phyloP scores from a whole-genome alignment of 2,329 filamentous ascomycete genomes.

The Paramyrothecium roridum region DNA sequence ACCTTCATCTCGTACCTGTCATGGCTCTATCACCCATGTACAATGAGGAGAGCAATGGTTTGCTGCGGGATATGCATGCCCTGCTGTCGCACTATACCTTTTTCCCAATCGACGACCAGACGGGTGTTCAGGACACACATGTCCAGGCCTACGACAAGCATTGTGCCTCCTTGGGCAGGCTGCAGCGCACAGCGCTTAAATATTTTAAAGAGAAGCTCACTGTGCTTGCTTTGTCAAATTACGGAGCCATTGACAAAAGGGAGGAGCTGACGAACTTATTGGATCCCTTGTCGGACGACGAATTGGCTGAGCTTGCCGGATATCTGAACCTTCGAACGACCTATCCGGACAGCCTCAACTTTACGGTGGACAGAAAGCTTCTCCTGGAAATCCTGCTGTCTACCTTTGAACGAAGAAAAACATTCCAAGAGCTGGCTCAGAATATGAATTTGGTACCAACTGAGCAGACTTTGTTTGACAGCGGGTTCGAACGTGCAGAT shows the following conservation, averaged over 20 bases:
- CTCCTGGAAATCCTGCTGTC: conserved; percentile 71
- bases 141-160: conserved; percentile 77
- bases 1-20: conserved; percentile 77
- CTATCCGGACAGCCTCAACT: conserved; percentile 71
- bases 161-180: conserved; percentile 69
- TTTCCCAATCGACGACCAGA: conserved; percentile 91
- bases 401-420: conserved; percentile 71
- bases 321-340: conserved; percentile 73
- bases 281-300: conserved; percentile 67
- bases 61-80: conserved; percentile 76
- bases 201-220: conserved; percentile 87
- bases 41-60: conserved; percentile 67
- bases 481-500: conserved; percentile 75
- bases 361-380: conserved; percentile 62
- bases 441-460: conserved; percentile 78
- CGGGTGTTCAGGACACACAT: conserved; percentile 69
- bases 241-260: conserved; percentile 79
- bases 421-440: conserved; percentile 77
- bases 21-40: conserved; percentile 78
- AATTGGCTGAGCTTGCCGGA: conserved; percentile 66
- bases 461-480: conserved; percentile 77
- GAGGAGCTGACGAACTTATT: conserved; percentile 76
- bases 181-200: conserved; percentile 77
- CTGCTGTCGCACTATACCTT: conserved; percentile 84
- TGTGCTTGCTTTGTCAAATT: conserved; percentile 90